These are phyloP conservation scores for Alternaria arborescens DNA, from an alignment of 2,329 filamentous ascomycete species.

Conservation along the genomic window DNA sequence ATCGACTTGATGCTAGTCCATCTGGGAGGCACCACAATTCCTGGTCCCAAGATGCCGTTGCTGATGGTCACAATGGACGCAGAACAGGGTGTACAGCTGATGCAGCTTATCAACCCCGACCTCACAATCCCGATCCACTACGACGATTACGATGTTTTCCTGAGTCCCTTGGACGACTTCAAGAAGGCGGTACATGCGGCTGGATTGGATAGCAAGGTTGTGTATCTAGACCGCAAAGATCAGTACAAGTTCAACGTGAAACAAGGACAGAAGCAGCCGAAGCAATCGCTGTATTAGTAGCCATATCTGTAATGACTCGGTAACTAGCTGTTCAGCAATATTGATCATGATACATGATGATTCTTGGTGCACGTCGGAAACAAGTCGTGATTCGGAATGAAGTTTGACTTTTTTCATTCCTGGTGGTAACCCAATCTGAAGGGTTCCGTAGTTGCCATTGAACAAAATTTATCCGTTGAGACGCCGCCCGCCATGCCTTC, in stretches of 20 bases:
- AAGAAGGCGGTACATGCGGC: constrained; percentile 63
- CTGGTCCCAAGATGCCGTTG: constrained; percentile 65
- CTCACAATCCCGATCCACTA: constrained; percentile 64
- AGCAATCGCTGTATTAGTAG: constrained; percentile 15
- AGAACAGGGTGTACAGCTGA: constrained; percentile 67
- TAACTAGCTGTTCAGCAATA: constrained; percentile 7
- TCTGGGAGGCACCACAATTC: constrained; percentile 71
- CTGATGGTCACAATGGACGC: constrained; percentile 76
- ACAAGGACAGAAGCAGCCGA: constrained; percentile 20
- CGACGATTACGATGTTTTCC: constrained; percentile 65
- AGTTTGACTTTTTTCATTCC: constrained; percentile 46
- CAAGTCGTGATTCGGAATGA: constrained; percentile 24
- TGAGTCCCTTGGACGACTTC: constrained; percentile 68
- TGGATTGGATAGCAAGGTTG: constrained; percentile 62
- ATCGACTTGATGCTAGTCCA: constrained; percentile 74
- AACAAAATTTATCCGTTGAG: constrained; percentile 44
- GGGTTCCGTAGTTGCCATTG: constrained; percentile 45
- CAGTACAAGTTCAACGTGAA: constrained; percentile 64
- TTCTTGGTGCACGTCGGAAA: constrained; percentile 6
- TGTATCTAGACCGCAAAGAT: constrained; percentile 69
- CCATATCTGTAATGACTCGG: not conserved
- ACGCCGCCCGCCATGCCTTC: constrained; percentile 42
- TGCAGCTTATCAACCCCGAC: constrained; percentile 67
- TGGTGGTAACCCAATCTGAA: constrained; percentile 30
- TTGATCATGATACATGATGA: constrained; percentile 3